Evolutionary conservation across 192 early-diverging fungal species (phyloP).

Genomic region (Polychytrium aggregatum): DNA sequence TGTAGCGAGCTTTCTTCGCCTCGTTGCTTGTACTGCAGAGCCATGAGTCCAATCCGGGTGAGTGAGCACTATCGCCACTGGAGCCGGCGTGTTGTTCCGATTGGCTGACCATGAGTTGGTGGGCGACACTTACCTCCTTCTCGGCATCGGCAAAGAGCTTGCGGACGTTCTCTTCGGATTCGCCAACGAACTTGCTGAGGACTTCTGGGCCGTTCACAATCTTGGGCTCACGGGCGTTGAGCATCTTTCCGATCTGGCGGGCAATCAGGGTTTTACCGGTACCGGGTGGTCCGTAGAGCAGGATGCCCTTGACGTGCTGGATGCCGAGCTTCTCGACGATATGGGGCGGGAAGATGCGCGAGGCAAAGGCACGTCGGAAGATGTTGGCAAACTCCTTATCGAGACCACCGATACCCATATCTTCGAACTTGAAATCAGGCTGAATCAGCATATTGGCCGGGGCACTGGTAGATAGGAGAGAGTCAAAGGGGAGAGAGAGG

Average conservation of each 20-base stretch:
- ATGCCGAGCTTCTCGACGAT: slow-evolving; percentile 93
- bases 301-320: slow-evolving; percentile 80
- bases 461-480: slow-evolving; percentile 30
- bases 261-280: slow-evolving; percentile 98
- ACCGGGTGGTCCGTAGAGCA: slow-evolving; percentile 80
- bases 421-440: slow-evolving; percentile 93
- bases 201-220: slow-evolving; percentile 96
- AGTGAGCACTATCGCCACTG: too few relatives aligned
- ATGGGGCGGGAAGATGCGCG: slow-evolving; percentile 87
- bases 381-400: slow-evolving; percentile 89
- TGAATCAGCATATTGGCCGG: slow-evolving; percentile 70
- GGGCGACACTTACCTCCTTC: slow-evolving; percentile 45
- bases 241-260: slow-evolving; percentile 97
- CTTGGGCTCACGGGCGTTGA: slow-evolving; percentile 84
- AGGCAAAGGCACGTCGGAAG: slow-evolving; percentile 94
- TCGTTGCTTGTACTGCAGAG: slow-evolving; percentile 63
- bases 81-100: too few relatives aligned
- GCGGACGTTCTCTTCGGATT: slow-evolving; percentile 91
- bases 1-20: slow-evolving; percentile 86
- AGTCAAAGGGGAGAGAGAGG: too few relatives aligned
- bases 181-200: slow-evolving; percentile 92
- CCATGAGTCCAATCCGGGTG: too few relatives aligned
- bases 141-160: slow-evolving; percentile 94
- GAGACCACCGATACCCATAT: slow-evolving; percentile 95
- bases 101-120: too few relatives aligned